Conservation (phyloP, 179 eudicot species). For the Silene coronaria region DNA sequence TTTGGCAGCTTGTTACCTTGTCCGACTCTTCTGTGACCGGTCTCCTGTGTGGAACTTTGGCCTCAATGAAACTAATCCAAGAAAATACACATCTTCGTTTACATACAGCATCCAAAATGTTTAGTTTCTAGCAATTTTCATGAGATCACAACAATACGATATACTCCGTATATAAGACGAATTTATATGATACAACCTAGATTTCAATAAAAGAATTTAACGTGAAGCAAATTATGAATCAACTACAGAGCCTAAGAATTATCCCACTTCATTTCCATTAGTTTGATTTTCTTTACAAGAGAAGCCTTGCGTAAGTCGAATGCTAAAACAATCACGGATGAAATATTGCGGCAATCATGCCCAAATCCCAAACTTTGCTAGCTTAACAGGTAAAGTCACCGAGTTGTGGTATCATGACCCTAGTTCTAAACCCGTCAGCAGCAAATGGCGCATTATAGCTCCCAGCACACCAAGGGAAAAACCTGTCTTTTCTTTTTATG, state of each 20-base stretch:
- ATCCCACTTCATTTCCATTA: constrained; percentile 5
- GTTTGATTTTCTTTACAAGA: constrained; percentile 7
- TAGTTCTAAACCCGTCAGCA: not conserved
- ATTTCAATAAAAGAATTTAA: constrained; percentile 18
- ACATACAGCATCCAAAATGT: not conserved
- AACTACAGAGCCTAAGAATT: not conserved
- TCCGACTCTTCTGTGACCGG: too few species aligned
- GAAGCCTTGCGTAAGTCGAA: constrained; percentile 9
- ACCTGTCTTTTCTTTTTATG: not conserved
- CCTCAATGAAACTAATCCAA: not conserved
- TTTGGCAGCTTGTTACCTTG: too few species aligned
- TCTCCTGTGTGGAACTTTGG: not conserved
- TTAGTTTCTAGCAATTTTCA: not conserved
- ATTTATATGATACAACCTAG: constrained; percentile 5
- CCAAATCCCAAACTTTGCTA: constrained; percentile 9
- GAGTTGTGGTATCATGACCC: not conserved
- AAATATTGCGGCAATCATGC: constrained; percentile 9
- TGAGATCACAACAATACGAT: not conserved
- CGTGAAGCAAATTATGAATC: not conserved
- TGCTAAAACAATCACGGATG: constrained; percentile 15
- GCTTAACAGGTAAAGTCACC: not conserved
- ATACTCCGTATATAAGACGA: not conserved
- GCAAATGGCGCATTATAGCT: not conserved
- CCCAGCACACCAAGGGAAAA: not conserved
- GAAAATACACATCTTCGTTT: not conserved